Evolutionary conservation across 2,329 filamentous ascomycete species (phyloP).

Genomic region (Scolecobasidium constrictum): DNA sequence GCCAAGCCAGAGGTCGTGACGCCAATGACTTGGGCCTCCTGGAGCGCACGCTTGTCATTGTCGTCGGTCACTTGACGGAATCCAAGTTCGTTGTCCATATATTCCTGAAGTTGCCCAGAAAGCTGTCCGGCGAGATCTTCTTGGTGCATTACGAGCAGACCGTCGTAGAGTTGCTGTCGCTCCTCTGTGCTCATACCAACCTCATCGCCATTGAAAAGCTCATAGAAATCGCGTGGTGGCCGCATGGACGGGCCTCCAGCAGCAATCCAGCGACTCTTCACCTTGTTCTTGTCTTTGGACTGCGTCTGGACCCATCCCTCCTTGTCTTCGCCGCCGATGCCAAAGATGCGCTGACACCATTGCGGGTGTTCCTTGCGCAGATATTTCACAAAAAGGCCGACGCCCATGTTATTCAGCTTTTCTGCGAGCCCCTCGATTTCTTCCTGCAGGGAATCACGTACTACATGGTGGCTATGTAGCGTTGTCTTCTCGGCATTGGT

Average conservation of each 20-base stretch:
- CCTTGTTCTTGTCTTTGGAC: not conserved
- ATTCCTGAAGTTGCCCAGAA: too few relatives aligned
- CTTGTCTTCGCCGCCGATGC: not conserved
- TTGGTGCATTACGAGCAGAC: too few relatives aligned
- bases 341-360: not conserved
- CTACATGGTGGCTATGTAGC: not conserved
- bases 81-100: too few relatives aligned
- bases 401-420: not conserved
- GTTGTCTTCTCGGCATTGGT: not conserved
- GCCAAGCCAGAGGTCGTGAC: slow-evolving; percentile 9
- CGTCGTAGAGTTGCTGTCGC: too few relatives aligned
- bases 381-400: not conserved
- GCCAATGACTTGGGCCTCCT: slow-evolving; percentile 6
- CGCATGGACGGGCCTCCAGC: not conserved
- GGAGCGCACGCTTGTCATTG: slow-evolving; percentile 1
- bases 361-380: not conserved
- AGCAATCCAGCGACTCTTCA: not conserved
- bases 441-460: not conserved
- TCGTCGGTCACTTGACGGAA: too few relatives aligned
- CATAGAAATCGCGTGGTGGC: not conserved
- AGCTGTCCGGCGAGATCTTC: too few relatives aligned
- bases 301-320: not conserved
- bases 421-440: not conserved
- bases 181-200: too few relatives aligned
- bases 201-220: too few relatives aligned